phyloP scores from a whole-genome alignment of 2,329 filamentous ascomycete species.

The Alternaria triticina region DNA sequence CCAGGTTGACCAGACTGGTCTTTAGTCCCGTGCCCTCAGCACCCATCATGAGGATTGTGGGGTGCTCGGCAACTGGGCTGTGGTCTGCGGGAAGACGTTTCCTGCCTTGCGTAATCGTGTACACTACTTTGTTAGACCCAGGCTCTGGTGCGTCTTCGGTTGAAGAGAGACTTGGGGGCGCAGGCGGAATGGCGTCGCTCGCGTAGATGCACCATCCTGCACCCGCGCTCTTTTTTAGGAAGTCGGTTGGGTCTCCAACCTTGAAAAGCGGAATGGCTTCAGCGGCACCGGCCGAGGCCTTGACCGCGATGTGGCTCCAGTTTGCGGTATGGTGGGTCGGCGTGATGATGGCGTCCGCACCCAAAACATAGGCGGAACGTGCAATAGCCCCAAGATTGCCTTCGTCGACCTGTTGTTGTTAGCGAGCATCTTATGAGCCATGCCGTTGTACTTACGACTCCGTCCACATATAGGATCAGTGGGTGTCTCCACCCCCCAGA shows the following conservation, averaged over 20 bases:
- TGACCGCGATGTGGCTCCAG: slow-evolving; percentile 78
- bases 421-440: slow-evolving; percentile 22
- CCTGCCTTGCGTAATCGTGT: slow-evolving; percentile 28
- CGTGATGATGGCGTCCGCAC: slow-evolving; percentile 81
- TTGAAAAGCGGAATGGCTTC: slow-evolving; percentile 79
- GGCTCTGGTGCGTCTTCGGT: slow-evolving; percentile 3
- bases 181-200: slow-evolving; percentile 57
- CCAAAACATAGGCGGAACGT: slow-evolving; percentile 88
- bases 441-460: slow-evolving; percentile 56
- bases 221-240: slow-evolving; percentile 70
- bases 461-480: slow-evolving; percentile 75
- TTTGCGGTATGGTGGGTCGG: slow-evolving; percentile 73
- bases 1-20: slow-evolving; percentile 55
- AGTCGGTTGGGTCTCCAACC: slow-evolving; percentile 69
- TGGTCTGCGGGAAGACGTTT: slow-evolving; percentile 30
- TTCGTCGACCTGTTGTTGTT: slow-evolving; percentile 67
- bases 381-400: slow-evolving; percentile 91
- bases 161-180: background rate
- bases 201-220: slow-evolving; percentile 86
- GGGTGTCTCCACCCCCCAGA: slow-evolving; percentile 63
- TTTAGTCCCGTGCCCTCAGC: slow-evolving; percentile 41
- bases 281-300: slow-evolving; percentile 85
- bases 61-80: slow-evolving; percentile 52
- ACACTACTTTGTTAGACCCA: slow-evolving; percentile 38
- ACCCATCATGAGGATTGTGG: slow-evolving; percentile 77